These are phyloP conservation scores for Sparassis latifolia DNA, from an alignment of 1,284 basidiomycete species.

Conservation along the genomic window DNA sequence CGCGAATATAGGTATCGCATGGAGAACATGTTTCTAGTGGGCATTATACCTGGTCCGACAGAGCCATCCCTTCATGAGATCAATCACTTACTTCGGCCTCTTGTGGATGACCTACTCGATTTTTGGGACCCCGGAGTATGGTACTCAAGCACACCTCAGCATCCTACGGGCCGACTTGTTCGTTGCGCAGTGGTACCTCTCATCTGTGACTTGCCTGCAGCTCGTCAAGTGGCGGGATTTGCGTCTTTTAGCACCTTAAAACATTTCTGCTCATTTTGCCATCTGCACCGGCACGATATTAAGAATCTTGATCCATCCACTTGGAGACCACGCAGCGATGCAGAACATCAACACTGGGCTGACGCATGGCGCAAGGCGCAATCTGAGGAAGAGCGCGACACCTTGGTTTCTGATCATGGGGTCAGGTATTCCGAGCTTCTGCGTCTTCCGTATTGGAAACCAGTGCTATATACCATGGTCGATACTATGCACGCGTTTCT, in stretches of 20 bases:
- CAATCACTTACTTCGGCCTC: conserved; percentile 28
- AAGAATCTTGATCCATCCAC: no score
- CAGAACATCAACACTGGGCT: no score
- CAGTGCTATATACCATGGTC: no score
- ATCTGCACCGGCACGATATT: no score
- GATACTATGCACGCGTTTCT: no score
- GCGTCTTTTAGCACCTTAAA: background rate
- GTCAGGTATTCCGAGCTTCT: no score
- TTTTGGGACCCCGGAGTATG: conserved; percentile 16
- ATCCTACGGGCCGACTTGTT: conserved; percentile 20
- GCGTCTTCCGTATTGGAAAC: no score
- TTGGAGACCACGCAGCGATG: no score
- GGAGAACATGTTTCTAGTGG: conserved; percentile 25
- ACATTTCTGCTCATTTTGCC: no score
- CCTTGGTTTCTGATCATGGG: no score
- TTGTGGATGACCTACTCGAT: conserved; percentile 22
- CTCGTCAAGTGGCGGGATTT: conserved; percentile 20
- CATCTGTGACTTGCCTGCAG: conserved; percentile 29
- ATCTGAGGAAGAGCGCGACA: no score
- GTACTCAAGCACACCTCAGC: conserved; percentile 19
- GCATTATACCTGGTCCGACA: conserved; percentile 30
- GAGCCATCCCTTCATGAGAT: conserved; percentile 27
- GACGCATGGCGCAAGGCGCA: no score
- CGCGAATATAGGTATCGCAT: conserved; percentile 16
- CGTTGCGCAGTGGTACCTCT: conserved; percentile 20